These are phyloP conservation scores for Fusarium sarcochroum DNA, from an alignment of 2,329 filamentous ascomycete genomes.

Conservation along the genomic window DNA sequence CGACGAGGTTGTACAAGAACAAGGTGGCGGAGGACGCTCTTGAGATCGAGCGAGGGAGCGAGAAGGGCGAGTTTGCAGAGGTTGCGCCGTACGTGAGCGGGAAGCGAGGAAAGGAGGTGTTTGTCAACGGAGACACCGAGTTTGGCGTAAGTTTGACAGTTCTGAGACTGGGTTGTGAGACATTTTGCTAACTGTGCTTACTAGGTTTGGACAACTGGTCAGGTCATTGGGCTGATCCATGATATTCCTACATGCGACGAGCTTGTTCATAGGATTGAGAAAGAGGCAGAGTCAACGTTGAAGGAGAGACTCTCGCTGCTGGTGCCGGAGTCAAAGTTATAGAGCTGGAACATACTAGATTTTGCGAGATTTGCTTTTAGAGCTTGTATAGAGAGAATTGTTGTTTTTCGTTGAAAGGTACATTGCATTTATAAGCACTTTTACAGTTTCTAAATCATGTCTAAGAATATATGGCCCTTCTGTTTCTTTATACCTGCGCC, in stretches of 20 bases:
- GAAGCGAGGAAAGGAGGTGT: constrained; percentile 91
- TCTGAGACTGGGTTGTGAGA: not conserved
- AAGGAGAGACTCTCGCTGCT: constrained; percentile 71
- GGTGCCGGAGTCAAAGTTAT: constrained; percentile 71
- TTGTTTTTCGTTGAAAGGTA: constrained; percentile 8
- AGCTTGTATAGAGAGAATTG: constrained; percentile 14
- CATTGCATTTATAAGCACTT: constrained; percentile 17
- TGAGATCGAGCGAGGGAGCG: constrained; percentile 86
- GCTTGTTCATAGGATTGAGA: constrained; percentile 80
- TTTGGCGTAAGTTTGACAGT: constrained; percentile 77
- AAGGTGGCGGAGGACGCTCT: constrained; percentile 86
- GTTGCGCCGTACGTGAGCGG: constrained; percentile 90
- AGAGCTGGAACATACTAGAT: constrained; percentile 42
- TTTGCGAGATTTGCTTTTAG: constrained; percentile 19
- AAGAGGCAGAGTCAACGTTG: constrained; percentile 78
- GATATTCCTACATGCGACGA: constrained; percentile 83
- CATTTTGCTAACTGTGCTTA: constrained; percentile 20
- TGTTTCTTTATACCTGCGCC: constrained; percentile 3
- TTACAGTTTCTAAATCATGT: constrained; percentile 10
- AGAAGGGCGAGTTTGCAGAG: constrained; percentile 89
- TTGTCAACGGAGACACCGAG: constrained; percentile 90
- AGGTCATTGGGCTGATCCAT: constrained; percentile 91
- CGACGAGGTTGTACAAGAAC: constrained; percentile 88
- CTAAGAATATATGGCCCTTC: constrained; percentile 13
- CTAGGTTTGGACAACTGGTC: constrained; percentile 95